Base-by-base conservation (phyloP, 495 filamentous ascomycete species). In the Lasiosphaeria miniovina region DNA sequence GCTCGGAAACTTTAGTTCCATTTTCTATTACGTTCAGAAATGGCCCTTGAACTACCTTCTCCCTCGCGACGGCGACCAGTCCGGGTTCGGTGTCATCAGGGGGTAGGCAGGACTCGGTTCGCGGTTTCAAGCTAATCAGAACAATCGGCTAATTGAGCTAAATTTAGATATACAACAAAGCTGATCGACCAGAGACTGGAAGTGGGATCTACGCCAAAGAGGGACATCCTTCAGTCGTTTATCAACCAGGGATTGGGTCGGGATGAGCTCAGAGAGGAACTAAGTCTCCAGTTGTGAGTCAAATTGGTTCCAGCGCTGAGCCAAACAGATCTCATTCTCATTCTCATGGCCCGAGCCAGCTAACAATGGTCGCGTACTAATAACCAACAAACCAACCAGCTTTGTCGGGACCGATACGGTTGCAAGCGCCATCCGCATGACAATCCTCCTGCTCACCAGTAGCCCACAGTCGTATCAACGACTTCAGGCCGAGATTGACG, bases 391-490 rank as follows among this genome's bases (percentile, higher is more conserved):
- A n/a, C 6, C 71, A 80, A 8, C 73, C 32, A 75, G 80, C 49
- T 73, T 87, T 9, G 86, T 85, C 3, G 85, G 84, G n/a, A 81
- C 84, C 7, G 87, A 90, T 60, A 87, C 86, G 10, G 84, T 81
- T 0, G 81, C 83, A 0, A 83, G 80, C 1, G 74, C 80, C 8
- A 78, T 89, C 64, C 77, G 77, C 50, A 78, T 76, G 2, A 74
- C 84, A 45, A 68, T 89, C 48, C 61, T 77, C 31, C 80, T 82
- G 61, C 68, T 89, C 31, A 63, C 87, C 11, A 71, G 70, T 6
- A 72, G 78, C 51, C 74, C 76, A 0, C 38, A 52, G 0, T 71
- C 76, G 0, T 87, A 86, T 65, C 65, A 73, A 6, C 77, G 73
- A 45, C 75, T 90, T 51, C 78, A 84, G 72, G 63, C 65, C 32